A percentile compares a stretch with the other conserved stretches of the same genome.
Conservation (phyloP, 2,329 filamentous ascomycete genomes). For the Fusarium subglutinans region DNA sequence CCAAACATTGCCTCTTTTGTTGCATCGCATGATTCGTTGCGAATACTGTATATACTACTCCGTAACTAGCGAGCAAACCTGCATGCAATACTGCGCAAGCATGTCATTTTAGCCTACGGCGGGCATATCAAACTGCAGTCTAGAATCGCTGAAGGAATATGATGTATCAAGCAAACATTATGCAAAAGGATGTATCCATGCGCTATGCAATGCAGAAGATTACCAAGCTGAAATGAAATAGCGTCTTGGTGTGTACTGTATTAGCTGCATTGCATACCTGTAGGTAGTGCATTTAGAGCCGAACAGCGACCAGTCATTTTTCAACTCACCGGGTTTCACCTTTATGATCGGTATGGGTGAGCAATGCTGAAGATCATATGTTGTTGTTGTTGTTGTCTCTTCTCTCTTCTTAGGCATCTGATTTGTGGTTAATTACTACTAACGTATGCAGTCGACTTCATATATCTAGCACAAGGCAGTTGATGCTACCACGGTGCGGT, state of each 20-base stretch:
- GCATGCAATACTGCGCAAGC: slow-evolving; percentile 2
- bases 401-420: neutral
- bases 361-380: neutral
- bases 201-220: neutral
- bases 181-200: neutral
- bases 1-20: neutral
- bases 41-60: neutral
- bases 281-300: neutral
- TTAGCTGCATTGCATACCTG: neutral
- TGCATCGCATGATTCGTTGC: neutral
- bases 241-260: neutral
- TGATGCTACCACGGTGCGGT: neutral
- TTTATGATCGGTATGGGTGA: neutral
- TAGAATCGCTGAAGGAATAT: slow-evolving; percentile 6
- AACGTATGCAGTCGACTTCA: neutral
- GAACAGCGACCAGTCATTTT: neutral
- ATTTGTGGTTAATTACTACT: too few relatives aligned
- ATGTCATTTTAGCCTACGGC: neutral
- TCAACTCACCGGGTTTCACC: neutral
- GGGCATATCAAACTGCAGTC: neutral
- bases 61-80: slow-evolving; percentile 17
- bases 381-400: neutral
- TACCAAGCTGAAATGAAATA: neutral
- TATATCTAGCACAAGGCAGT: neutral
- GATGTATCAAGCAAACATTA: slow-evolving; percentile 14